phyloP scores from a whole-genome alignment of 129 eudicot species.

The Glebionis coronaria region DNA sequence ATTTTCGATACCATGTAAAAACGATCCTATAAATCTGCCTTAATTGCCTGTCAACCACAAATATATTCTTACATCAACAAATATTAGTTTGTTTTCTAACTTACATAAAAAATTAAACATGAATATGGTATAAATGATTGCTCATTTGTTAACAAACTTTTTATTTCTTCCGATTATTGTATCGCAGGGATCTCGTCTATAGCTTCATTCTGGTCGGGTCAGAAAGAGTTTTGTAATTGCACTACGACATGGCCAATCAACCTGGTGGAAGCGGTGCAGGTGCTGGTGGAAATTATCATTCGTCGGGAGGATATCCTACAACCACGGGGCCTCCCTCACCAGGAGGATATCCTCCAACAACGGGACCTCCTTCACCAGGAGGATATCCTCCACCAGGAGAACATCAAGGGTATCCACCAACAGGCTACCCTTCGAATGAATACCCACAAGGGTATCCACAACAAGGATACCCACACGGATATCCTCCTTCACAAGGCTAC shows the following conservation, averaged over 20 bases:
- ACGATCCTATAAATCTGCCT: slow-evolving; percentile 31
- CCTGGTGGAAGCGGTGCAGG: slow-evolving; percentile 12
- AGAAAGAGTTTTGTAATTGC: slow-evolving; percentile 11
- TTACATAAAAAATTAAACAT: neutral
- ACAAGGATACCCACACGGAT: slow-evolving; percentile 22
- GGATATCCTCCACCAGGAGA: slow-evolving; percentile 23
- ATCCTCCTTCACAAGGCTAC: slow-evolving; percentile 29
- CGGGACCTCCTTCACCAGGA: slow-evolving; percentile 12
- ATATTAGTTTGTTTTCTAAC: neutral
- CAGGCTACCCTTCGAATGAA: slow-evolving; percentile 17
- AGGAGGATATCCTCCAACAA: slow-evolving; percentile 22
- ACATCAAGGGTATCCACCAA: slow-evolving; percentile 30
- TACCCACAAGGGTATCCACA: slow-evolving; percentile 24
- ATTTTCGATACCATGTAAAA: neutral
- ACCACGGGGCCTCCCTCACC: slow-evolving; percentile 3
- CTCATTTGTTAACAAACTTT: neutral
- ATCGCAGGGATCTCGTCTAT: neutral
- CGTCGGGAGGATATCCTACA: neutral
- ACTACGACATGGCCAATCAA: slow-evolving; percentile 30
- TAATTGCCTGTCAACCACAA: slow-evolving; percentile 23
- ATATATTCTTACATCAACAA: neutral
- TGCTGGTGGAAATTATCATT: slow-evolving; percentile 13
- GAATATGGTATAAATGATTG: neutral
- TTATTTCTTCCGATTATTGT: neutral
- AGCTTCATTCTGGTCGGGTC: neutral